These are phyloP conservation scores for Globisporangium uncinulatum DNA, from an alignment of 352 stramenopile species.

Conservation along the genomic window DNA sequence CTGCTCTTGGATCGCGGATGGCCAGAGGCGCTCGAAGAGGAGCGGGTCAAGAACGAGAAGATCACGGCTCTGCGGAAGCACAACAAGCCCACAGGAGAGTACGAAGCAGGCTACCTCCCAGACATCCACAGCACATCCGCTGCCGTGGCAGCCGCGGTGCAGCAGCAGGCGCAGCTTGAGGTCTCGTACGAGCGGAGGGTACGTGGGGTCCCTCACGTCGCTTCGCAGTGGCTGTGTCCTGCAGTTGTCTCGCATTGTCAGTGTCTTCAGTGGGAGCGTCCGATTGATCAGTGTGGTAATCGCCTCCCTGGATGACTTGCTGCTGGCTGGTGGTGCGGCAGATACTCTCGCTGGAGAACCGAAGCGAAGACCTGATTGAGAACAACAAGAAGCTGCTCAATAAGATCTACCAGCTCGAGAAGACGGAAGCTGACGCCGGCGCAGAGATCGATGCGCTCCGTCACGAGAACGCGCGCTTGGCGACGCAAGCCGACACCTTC, in stretches of 20 bases:
- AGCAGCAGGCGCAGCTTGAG: constrained; percentile 67
- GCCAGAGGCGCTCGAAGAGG: constrained; percentile 33
- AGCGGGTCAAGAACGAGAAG: constrained; percentile 51
- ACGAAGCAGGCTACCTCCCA: constrained; percentile 27
- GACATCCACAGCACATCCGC: constrained; percentile 30
- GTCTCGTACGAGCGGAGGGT: constrained; percentile 66
- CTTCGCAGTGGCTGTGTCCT: no score
- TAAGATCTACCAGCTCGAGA: constrained; percentile 61
- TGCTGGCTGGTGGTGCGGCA: constrained; percentile 7
- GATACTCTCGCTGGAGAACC: constrained; percentile 57
- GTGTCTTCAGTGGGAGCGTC: no score
- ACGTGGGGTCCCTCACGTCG: not conserved
- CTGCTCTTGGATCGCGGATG: not conserved
- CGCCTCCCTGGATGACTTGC: no score
- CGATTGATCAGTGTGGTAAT: not conserved
- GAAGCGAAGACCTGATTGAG: constrained; percentile 45
- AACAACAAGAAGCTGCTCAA: constrained; percentile 70
- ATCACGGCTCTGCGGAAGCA: constrained; percentile 21
- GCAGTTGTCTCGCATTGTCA: no score
- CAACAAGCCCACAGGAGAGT: constrained; percentile 17
- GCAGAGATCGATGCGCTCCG: constrained; percentile 25
- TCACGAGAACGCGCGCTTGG: constrained; percentile 37
- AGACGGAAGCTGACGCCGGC: constrained; percentile 35
- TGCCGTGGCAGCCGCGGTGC: constrained; percentile 30
- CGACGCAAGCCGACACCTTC: constrained; percentile 28